Conservation (phyloP, 257 asterid species). For the Anisodus acutangulus region DNA sequence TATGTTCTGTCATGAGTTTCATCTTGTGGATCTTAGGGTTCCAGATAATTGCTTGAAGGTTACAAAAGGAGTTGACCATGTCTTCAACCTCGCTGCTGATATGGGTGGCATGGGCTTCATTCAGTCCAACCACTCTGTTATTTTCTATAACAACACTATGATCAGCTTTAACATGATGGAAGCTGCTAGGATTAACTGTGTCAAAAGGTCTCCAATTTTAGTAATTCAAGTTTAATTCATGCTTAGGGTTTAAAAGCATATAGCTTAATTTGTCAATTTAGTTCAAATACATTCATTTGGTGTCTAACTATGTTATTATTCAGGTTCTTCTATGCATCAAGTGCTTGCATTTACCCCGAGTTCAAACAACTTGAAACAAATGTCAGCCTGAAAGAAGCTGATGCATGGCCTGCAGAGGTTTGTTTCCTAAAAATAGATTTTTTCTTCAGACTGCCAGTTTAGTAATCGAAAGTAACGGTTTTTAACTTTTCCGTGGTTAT, state of each 20-base stretch:
- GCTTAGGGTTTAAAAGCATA: not conserved
- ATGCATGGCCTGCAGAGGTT: constrained; percentile 99
- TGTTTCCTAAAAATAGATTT: constrained; percentile 10
- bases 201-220: constrained; percentile 63
- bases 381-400: constrained; percentile 93
- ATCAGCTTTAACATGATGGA: constrained; percentile 95
- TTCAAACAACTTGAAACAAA: constrained; percentile 90
- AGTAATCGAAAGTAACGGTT: not conserved
- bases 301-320: constrained; percentile 24
- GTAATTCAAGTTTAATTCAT: not conserved
- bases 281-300: not conserved
- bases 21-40: constrained; percentile 90
- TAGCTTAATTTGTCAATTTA: not conserved
- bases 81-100: constrained; percentile 92
- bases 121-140: constrained; percentile 92
- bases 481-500: constrained; percentile 5
- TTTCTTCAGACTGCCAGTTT: constrained; percentile 15
- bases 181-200: constrained; percentile 78
- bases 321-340: constrained; percentile 94
- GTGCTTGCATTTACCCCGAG: constrained; percentile 93
- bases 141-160: constrained; percentile 91
- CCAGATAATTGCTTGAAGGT: constrained; percentile 92
- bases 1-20: constrained; percentile 93
- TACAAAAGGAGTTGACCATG: constrained; percentile 72
- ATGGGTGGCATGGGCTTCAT: constrained; percentile 99